Conservation (phyloP, 768 basidiomycete genomes). For the Termitomyces sp. region DNA sequence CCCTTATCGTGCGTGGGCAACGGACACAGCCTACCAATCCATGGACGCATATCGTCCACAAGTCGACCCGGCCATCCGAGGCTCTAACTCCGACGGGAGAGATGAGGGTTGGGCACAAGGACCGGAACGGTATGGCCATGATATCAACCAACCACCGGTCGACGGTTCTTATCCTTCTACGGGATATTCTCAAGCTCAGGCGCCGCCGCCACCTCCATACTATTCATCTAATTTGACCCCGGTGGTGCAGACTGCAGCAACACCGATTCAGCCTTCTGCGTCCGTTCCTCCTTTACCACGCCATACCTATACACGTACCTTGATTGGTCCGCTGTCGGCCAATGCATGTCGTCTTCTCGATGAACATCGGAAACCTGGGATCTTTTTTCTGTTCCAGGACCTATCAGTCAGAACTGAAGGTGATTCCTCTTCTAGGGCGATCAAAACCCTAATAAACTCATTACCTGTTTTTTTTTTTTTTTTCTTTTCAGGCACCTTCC, state of each 20-base stretch:
- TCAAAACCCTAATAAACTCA: constrained; percentile 4
- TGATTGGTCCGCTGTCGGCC: constrained; percentile 85
- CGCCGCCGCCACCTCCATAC: constrained; percentile 21
- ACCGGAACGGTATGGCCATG: constrained; percentile 19
- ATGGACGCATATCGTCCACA: constrained; percentile 23
- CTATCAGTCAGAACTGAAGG: constrained; percentile 92
- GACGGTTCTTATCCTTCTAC: constrained; percentile 24
- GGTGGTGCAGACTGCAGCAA: constrained; percentile 6
- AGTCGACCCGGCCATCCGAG: constrained; percentile 37
- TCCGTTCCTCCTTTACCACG: constrained; percentile 41
- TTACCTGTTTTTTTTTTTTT: constrained; percentile 5
- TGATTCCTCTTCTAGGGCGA: constrained; percentile 21
- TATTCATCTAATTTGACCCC: constrained; percentile 17
- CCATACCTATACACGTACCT: constrained; percentile 76
- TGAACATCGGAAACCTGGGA: constrained; percentile 79
- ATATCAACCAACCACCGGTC: constrained; percentile 24
- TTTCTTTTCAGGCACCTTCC: constrained; percentile 78
- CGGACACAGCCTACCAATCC: constrained; percentile 32
- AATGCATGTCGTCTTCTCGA: constrained; percentile 83
- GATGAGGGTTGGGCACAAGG: constrained; percentile 27
- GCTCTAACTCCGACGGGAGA: constrained; percentile 30
- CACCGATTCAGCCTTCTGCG: constrained; percentile 10
- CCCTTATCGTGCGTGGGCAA: constrained; percentile 48
- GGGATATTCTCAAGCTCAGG: constrained; percentile 20
- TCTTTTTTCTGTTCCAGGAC: constrained; percentile 96